Evolutionary conservation across 257 asterid genomes (phyloP).

Genomic region (Knoxia roxburghii): DNA sequence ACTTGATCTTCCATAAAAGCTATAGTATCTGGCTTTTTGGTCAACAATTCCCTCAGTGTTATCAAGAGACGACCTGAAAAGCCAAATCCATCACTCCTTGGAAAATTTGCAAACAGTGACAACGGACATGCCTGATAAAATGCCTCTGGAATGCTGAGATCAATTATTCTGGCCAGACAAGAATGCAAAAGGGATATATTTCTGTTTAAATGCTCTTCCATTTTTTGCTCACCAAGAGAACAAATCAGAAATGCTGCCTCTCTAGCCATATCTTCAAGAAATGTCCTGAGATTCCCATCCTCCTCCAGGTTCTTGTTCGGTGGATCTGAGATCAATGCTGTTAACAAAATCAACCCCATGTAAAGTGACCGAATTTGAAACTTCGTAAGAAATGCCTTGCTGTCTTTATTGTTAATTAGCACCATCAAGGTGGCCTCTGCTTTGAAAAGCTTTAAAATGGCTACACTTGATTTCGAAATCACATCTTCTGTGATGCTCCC

Average conservation of each 20-base stretch:
- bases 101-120: constrained; percentile 2
- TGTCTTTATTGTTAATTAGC: neutral
- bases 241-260: neutral
- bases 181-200: neutral
- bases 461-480: neutral
- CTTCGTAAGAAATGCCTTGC: neutral
- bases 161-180: neutral
- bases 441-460: constrained; percentile 7
- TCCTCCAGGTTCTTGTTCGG: neutral
- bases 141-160: neutral
- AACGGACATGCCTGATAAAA: neutral
- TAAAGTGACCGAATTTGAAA: neutral
- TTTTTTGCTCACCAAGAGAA: neutral
- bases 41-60: constrained; percentile 6
- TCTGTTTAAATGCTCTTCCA: neutral
- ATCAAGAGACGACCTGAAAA: constrained; percentile 4
- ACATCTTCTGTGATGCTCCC: neutral
- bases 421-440: neutral
- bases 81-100: constrained; percentile 11
- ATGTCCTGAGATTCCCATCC: neutral
- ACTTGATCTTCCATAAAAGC: neutral
- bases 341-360: neutral
- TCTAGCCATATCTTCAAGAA: neutral
- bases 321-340: neutral
- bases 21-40: neutral